A percentile compares a stretch with the other conserved stretches of the same genome.
Conservation (phyloP, 768 basidiomycete genomes). For the Tylopilus intermedius region DNA sequence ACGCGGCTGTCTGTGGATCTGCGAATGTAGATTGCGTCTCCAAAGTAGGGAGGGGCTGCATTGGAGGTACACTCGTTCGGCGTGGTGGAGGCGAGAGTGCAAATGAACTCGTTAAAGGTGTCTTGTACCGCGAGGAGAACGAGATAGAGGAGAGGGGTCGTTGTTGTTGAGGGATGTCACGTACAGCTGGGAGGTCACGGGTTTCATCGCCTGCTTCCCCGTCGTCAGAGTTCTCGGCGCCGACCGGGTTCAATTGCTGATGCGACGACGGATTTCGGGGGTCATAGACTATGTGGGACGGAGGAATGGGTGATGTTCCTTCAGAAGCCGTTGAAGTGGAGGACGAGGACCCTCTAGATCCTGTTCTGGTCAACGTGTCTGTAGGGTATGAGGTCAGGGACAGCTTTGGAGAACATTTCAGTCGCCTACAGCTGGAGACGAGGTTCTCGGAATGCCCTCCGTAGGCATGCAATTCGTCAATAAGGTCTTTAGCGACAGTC, state of each 20-base stretch:
- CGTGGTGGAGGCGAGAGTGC: conserved; percentile 48
- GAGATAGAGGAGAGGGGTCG: conserved; percentile 66
- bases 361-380: conserved; percentile 36
- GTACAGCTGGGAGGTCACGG: conserved; percentile 36
- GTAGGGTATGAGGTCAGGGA: conserved; percentile 1
- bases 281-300: conserved; percentile 13
- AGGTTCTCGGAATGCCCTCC: conserved; percentile 63
- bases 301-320: conserved; percentile 21
- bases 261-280: conserved; percentile 7
- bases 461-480: conserved; percentile 74
- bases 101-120: conserved; percentile 62
- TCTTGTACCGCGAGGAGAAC: conserved; percentile 73
- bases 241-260: conserved; percentile 19
- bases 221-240: conserved; percentile 42
- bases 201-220: conserved; percentile 46
- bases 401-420: not conserved
- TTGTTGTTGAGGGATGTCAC: conserved; percentile 35
- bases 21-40: conserved; percentile 73
- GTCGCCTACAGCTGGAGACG: conserved; percentile 55
- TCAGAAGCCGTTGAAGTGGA: conserved; percentile 62
- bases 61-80: conserved; percentile 45
- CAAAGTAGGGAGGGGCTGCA: conserved; percentile 69
- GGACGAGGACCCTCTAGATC: conserved; percentile 55
- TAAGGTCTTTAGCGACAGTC: conserved; percentile 68
- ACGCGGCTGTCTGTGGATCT: conserved; percentile 36